Evolutionary conservation across 1,139 yeast genomes (phyloP).

Genomic region (Candida buenavistaensis): DNA sequence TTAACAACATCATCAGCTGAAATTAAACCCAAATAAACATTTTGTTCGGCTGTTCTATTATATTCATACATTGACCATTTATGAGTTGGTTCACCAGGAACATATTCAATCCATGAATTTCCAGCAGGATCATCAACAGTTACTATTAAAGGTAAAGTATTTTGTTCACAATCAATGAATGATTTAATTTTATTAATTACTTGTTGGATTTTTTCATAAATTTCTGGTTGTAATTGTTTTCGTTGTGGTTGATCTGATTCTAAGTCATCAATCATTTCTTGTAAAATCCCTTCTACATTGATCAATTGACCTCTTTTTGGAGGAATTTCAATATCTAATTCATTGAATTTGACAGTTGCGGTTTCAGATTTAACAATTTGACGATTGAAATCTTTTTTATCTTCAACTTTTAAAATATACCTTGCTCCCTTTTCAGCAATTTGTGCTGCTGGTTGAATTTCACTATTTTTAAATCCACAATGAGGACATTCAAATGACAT

Average conservation of each 20-base stretch:
- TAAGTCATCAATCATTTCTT: slow-evolving; percentile 84
- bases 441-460: slow-evolving; percentile 90
- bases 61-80: slow-evolving; percentile 90
- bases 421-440: slow-evolving; percentile 86
- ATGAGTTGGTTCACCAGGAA: slow-evolving; percentile 86
- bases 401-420: slow-evolving; percentile 70
- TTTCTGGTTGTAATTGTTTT: slow-evolving; percentile 68
- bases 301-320: slow-evolving; percentile 93
- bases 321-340: slow-evolving; percentile 92
- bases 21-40: slow-evolving; percentile 80
- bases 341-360: slow-evolving; percentile 78
- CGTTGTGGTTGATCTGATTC: slow-evolving; percentile 79
- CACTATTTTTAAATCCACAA: slow-evolving; percentile 88
- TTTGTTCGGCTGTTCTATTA: slow-evolving; percentile 84
- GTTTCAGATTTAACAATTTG: slow-evolving; percentile 92
- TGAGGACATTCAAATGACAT: slow-evolving; percentile 97
- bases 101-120: slow-evolving; percentile 92
- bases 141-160: slow-evolving; percentile 75
- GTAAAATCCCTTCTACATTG: slow-evolving; percentile 83
- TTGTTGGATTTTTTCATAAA: slow-evolving; percentile 70
- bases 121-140: slow-evolving; percentile 94
- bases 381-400: slow-evolving; percentile 75
- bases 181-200: slow-evolving; percentile 62
- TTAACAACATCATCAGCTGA: slow-evolving; percentile 75
- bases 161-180: slow-evolving; percentile 63